Evolutionary conservation across 305 asterid genomes (phyloP).

Genomic region (Rubia balearica): DNA sequence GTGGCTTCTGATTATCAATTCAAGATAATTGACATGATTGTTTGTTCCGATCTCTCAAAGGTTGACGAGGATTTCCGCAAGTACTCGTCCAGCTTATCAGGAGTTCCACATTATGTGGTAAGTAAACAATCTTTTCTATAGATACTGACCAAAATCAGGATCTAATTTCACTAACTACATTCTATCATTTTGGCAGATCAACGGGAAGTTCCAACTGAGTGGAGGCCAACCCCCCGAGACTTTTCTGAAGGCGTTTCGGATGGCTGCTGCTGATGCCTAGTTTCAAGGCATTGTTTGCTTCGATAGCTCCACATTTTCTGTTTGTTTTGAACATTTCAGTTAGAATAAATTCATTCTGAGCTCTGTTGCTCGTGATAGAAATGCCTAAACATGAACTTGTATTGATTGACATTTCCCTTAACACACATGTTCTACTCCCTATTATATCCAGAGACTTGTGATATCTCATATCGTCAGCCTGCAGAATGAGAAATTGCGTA

Average conservation of each 20-base stretch:
- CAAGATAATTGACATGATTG: not conserved
- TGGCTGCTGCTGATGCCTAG: slow-evolving; percentile 31
- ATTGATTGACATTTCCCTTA: not conserved
- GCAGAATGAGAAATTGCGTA: too few species aligned
- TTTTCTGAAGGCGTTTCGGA: slow-evolving; percentile 56
- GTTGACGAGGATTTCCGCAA: slow-evolving; percentile 51
- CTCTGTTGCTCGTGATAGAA: slow-evolving; percentile 3
- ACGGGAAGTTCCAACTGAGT: slow-evolving; percentile 46
- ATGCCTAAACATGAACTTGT: not conserved
- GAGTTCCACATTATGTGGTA: slow-evolving; percentile 75
- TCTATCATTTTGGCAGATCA: slow-evolving; percentile 30
- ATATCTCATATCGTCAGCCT: too few species aligned
- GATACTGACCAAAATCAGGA: not conserved
- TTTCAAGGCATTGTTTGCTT: not conserved
- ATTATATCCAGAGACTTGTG: too few species aligned
- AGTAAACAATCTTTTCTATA: slow-evolving; percentile 15
- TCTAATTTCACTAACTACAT: too few species aligned
- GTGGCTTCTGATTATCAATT: not conserved
- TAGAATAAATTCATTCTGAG: slow-evolving; percentile 1
- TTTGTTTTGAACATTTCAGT: not conserved
- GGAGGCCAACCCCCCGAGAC: slow-evolving; percentile 64
- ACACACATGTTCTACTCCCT: not conserved
- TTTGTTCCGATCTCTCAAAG: slow-evolving; percentile 20
- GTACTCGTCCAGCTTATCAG: slow-evolving; percentile 38
- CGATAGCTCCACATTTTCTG: not conserved